Percentiles rank a stretch among this genome's conserved stretches.
Evolutionary conservation across 192 early-diverging fungal genomes (phyloP).

Genomic region (Coemansia sp.): DNA sequence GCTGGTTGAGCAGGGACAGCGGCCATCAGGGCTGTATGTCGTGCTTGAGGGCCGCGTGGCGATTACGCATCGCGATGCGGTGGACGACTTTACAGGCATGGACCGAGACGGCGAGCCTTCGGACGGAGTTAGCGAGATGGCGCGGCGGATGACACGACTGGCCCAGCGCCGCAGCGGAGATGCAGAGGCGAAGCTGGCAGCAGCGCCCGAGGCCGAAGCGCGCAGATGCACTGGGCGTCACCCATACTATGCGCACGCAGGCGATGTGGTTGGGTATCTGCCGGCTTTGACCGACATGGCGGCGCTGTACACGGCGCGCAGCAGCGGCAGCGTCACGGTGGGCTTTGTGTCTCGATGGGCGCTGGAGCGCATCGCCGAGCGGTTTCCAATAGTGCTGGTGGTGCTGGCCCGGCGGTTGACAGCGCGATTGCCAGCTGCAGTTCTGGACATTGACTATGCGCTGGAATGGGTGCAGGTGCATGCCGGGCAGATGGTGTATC

Average conservation of each 20-base stretch:
- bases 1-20: slow-evolving; percentile 82
- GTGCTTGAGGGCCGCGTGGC: slow-evolving; percentile 89
- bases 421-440: slow-evolving; percentile 74
- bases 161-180: slow-evolving; percentile 9
- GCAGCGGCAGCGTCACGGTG: slow-evolving; percentile 77
- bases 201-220: not conserved
- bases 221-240: slow-evolving; percentile 35
- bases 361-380: slow-evolving; percentile 82
- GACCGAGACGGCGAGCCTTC: slow-evolving; percentile 14
- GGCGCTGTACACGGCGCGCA: slow-evolving; percentile 80
- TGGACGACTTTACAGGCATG: slow-evolving; percentile 41
- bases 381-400: slow-evolving; percentile 79
- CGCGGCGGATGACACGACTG: slow-evolving; percentile 36
- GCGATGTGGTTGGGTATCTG: slow-evolving; percentile 90
- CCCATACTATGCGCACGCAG: slow-evolving; percentile 73
- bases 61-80: slow-evolving; percentile 39
- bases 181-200: not conserved
- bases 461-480: slow-evolving; percentile 94
- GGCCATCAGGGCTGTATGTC: slow-evolving; percentile 82
- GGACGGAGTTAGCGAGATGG: slow-evolving; percentile 18
- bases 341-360: slow-evolving; percentile 83
- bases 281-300: slow-evolving; percentile 89
- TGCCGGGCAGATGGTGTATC: slow-evolving; percentile 89
- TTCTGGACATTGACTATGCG: slow-evolving; percentile 78
- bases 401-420: slow-evolving; percentile 87